These are phyloP conservation scores for Haplosporangium gracile DNA, from an alignment of 192 early-diverging fungal genomes.

Conservation along the genomic window DNA sequence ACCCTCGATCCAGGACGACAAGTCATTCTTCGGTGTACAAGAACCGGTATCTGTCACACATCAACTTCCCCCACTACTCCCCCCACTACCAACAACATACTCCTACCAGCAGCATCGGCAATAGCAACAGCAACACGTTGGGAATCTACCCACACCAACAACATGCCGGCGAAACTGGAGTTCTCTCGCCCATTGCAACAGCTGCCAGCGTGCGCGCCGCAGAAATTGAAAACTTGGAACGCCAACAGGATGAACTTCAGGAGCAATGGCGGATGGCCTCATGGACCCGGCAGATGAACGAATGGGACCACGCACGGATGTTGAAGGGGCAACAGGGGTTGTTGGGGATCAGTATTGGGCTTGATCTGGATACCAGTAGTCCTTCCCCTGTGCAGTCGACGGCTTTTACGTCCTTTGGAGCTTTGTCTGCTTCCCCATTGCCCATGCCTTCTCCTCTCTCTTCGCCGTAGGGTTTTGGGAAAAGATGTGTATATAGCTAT, in stretches of 20 bases:
- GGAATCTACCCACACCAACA: background rate
- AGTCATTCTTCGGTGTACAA: constrained; percentile 24
- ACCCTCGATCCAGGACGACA: background rate
- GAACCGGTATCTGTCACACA: constrained; percentile 21
- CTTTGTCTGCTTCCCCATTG: background rate
- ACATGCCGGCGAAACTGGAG: background rate
- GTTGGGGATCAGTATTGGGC: constrained; percentile 16
- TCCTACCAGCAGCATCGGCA: background rate
- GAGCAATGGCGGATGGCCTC: constrained; percentile 48
- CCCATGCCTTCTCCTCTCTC: background rate
- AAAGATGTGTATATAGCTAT: background rate
- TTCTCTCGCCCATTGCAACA: background rate
- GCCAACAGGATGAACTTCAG: constrained; percentile 34
- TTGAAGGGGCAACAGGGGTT: constrained; percentile 31
- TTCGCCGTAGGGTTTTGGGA: background rate
- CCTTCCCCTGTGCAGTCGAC: background rate
- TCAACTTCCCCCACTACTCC: constrained; percentile 25
- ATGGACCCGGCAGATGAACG: constrained; percentile 49
- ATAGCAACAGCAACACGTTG: constrained; percentile 10
- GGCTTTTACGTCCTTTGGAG: background rate
- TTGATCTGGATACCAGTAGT: background rate
- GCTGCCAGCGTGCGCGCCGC: background rate
- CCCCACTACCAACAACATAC: constrained; percentile 21
- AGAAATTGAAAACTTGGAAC: constrained; percentile 23
- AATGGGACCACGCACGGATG: constrained; percentile 55